Conservation (phyloP, 495 filamentous ascomycete species). For the Penicillium flavigenum region DNA sequence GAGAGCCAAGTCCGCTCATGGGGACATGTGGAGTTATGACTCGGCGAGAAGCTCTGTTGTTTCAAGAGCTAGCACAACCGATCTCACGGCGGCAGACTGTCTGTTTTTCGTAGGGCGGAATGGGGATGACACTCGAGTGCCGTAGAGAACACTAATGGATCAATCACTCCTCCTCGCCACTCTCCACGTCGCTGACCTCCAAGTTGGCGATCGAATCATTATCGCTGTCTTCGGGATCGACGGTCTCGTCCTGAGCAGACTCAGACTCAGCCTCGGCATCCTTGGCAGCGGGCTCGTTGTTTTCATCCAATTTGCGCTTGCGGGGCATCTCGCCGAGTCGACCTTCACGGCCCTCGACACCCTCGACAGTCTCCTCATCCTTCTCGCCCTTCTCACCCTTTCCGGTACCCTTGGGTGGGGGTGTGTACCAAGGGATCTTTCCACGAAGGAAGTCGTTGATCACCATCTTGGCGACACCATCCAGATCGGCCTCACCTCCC, state of each 20-base stretch:
- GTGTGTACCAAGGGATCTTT: constrained; percentile 93
- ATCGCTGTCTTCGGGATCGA: constrained; percentile 38
- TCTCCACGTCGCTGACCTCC: constrained; percentile 46
- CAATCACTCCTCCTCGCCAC: constrained; percentile 44
- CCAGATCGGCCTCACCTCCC: constrained; percentile 88
- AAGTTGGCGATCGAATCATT: constrained; percentile 46
- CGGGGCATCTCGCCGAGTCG: constrained; percentile 63
- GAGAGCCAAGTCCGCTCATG: constrained; percentile 3
- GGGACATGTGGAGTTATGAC: neutral
- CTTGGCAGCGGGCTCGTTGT: constrained; percentile 28
- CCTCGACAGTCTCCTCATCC: constrained; percentile 37
- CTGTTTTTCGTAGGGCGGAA: neutral
- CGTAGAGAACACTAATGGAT: neutral
- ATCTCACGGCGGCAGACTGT: neutral
- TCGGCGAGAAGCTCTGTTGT: constrained; percentile 15
- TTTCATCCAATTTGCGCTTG: constrained; percentile 53
- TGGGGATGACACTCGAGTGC: constrained; percentile 11
- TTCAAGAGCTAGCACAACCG: constrained; percentile 13
- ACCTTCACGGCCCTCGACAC: constrained; percentile 56
- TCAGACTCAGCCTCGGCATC: constrained; percentile 30
- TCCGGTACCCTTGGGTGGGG: constrained; percentile 63
- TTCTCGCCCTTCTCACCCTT: constrained; percentile 52
- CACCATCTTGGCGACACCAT: constrained; percentile 93
- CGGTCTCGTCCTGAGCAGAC: constrained; percentile 36
- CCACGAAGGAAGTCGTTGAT: constrained; percentile 93